A percentile compares a stretch with the other conserved stretches of the same genome.
phyloP scores from a whole-genome alignment of 495 filamentous ascomycete genomes.

The Parachaetomium inaequale region DNA sequence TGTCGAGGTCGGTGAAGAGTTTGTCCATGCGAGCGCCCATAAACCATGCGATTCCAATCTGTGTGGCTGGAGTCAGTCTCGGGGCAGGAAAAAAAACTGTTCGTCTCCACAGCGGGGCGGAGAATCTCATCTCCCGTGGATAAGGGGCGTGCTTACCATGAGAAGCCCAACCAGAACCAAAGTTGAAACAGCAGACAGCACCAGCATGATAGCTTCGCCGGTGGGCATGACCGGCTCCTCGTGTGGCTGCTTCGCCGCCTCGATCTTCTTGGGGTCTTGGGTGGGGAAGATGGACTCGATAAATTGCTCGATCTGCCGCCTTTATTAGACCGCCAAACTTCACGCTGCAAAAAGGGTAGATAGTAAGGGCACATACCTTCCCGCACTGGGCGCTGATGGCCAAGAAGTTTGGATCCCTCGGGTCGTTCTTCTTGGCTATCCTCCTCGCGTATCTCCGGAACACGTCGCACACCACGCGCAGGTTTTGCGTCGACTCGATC shows the following conservation, averaged over 20 bases:
- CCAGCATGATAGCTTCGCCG: slow-evolving; percentile 37
- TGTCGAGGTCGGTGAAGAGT: slow-evolving; percentile 35
- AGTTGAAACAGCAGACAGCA: slow-evolving; percentile 32
- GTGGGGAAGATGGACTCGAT: slow-evolving; percentile 92
- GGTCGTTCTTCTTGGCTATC: slow-evolving; percentile 93
- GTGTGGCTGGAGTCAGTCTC: slow-evolving; percentile 10
- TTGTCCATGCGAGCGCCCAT: slow-evolving; percentile 61
- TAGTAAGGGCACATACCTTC: slow-evolving; percentile 57
- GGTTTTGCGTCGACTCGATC: slow-evolving; percentile 86
- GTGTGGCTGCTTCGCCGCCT: slow-evolving; percentile 26
- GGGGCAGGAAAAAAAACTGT: background rate
- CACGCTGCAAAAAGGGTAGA: background rate
- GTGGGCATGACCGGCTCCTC: slow-evolving; percentile 29
- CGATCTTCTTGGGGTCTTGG: slow-evolving; percentile 49
- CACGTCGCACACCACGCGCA: slow-evolving; percentile 69
- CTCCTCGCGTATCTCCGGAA: slow-evolving; percentile 72
- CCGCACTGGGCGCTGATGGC: slow-evolving; percentile 89
- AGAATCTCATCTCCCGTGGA: slow-evolving; percentile 5
- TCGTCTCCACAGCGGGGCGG: slow-evolving; percentile 7
- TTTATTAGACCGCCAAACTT: slow-evolving; percentile 8
- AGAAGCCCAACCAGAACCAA: slow-evolving; percentile 39
- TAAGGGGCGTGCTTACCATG: slow-evolving; percentile 41
- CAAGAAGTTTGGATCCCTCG: slow-evolving; percentile 87
- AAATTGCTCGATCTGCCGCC: slow-evolving; percentile 83
- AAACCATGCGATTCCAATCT: slow-evolving; percentile 66